A percentile compares a stretch with the other conserved stretches of the same genome.
phyloP scores from a whole-genome alignment of 2,329 filamentous ascomycete genomes.

The Ophiocordyceps camponoti-floridani region DNA sequence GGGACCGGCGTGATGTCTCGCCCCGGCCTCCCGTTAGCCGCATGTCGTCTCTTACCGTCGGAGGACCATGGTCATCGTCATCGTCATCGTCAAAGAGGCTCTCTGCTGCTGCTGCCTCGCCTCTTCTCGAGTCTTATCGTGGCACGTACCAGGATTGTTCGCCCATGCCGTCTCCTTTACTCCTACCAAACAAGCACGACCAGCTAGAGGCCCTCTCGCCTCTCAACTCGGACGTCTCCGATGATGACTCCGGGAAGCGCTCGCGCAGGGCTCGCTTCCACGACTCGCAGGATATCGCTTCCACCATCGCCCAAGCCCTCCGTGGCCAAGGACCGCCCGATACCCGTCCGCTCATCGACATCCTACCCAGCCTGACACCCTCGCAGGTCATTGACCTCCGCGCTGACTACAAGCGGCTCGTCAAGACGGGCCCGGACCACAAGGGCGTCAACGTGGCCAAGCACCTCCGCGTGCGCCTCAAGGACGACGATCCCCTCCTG shows the following conservation, averaged over 20 bases:
- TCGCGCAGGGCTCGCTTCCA: conserved; percentile 59
- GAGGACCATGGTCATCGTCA: conserved; percentile 14
- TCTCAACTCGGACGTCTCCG: conserved; percentile 24
- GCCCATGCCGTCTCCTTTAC: conserved; percentile 75
- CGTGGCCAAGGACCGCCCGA: conserved; percentile 48
- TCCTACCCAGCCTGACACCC: conserved; percentile 68
- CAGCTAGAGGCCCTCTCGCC: conserved; percentile 34
- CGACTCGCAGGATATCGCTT: conserved; percentile 64
- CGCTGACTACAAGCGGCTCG: conserved; percentile 76
- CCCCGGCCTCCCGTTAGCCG: conserved; percentile 28
- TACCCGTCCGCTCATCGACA: conserved; percentile 55
- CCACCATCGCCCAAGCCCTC: conserved; percentile 58
- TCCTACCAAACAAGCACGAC: conserved; percentile 33
- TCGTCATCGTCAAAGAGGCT: conserved; percentile 18
- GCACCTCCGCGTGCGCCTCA: conserved; percentile 61
- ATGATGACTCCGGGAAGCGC: conserved; percentile 24
- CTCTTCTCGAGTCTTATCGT: conserved; percentile 77
- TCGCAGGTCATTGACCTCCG: conserved; percentile 78
- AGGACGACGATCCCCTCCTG: conserved; percentile 55
- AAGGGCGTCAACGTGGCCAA: conserved; percentile 75
- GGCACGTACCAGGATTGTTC: conserved; percentile 91
- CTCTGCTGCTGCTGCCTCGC: conserved; percentile 53
- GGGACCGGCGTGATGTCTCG: conserved; percentile 20
- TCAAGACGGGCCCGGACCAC: conserved; percentile 56
- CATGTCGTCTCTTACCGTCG: conserved; percentile 35